A percentile compares a stretch with the other conserved stretches of the same genome.
phyloP scores from a whole-genome alignment of 2,329 filamentous ascomycete genomes.

The Alternaria sp. region DNA sequence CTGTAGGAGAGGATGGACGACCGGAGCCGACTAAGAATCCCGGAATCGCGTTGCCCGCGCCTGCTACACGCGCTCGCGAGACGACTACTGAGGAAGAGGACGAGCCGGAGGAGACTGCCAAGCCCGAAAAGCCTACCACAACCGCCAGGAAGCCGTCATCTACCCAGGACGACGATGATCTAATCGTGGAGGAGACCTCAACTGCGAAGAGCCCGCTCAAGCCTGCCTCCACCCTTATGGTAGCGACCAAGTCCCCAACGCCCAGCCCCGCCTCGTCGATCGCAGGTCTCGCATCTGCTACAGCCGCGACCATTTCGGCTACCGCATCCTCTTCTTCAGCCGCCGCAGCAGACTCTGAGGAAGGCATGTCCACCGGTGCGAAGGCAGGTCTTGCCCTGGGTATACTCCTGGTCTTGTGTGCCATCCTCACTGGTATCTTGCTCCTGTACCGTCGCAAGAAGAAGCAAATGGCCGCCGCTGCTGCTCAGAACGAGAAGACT shows the following conservation, averaged over 20 bases:
- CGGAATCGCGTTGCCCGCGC: constrained; percentile 24
- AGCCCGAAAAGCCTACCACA: constrained; percentile 19
- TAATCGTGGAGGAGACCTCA: constrained; percentile 17
- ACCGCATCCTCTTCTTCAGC: constrained; percentile 28
- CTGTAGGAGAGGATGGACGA: constrained; percentile 56
- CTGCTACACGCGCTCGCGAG: constrained; percentile 24
- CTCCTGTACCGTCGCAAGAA: constrained; percentile 77
- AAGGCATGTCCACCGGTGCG: constrained; percentile 54
- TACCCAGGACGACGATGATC: constrained; percentile 5
- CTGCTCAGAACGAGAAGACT: constrained; percentile 50
- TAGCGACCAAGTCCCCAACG: constrained; percentile 38
- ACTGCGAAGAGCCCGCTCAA: constrained; percentile 20
- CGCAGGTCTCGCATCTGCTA: constrained; percentile 26
- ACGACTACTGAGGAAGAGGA: constrained; percentile 20
- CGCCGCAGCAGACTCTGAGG: constrained; percentile 21
- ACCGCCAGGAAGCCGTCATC: constrained; percentile 29
- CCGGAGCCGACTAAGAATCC: constrained; percentile 45
- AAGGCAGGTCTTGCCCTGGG: constrained; percentile 89
- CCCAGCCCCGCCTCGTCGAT: constrained; percentile 19
- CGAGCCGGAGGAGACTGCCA: constrained; percentile 16
- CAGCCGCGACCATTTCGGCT: constrained; percentile 32
- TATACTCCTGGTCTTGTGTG: constrained; percentile 71
- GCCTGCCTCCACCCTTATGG: constrained; percentile 28
- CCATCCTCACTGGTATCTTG: constrained; percentile 71
- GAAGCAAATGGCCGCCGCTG: constrained; percentile 58